phyloP scores from a whole-genome alignment of 208 protist genomes.

The Kentomonas sorsogonicus region DNA sequence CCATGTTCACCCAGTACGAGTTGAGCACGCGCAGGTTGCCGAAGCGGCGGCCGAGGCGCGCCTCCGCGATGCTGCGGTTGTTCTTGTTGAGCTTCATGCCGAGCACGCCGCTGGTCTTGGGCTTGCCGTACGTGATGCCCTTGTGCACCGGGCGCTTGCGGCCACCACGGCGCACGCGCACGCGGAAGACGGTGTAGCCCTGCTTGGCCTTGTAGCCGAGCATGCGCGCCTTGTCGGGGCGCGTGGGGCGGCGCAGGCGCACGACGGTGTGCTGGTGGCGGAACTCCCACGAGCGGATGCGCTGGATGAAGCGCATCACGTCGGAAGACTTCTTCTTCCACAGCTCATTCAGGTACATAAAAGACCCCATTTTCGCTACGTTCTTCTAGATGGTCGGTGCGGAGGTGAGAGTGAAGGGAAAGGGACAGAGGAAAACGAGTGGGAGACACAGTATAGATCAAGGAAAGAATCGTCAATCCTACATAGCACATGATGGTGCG shows the following conservation, averaged over 20 bases:
- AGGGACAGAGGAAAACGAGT: background rate
- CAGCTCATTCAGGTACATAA: slow-evolving; percentile 99
- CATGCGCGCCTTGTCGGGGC: slow-evolving; percentile 98
- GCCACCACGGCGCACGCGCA: slow-evolving; percentile 97
- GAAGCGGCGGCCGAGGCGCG: slow-evolving; percentile 94
- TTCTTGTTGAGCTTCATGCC: slow-evolving; percentile 96
- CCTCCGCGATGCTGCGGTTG: slow-evolving; percentile 95
- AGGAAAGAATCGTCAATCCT: background rate
- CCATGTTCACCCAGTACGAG: slow-evolving; percentile 99
- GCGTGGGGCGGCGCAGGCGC: slow-evolving; percentile 93
- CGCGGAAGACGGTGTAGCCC: slow-evolving; percentile 98
- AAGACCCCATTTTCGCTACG: slow-evolving; percentile 93
- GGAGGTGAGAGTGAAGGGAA: background rate
- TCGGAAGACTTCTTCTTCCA: slow-evolving; percentile 99
- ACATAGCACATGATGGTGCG: background rate
- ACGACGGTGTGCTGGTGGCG: slow-evolving; percentile 93
- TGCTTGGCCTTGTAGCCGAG: slow-evolving; percentile 99
- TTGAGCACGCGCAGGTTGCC: slow-evolving; percentile 98
- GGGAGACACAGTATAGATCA: background rate
- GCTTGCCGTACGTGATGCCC: slow-evolving; percentile 99
- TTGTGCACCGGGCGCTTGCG: slow-evolving; percentile 96
- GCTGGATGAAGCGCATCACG: slow-evolving; percentile 98
- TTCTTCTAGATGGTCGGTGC: no score
- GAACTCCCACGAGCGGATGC: slow-evolving; percentile 99
- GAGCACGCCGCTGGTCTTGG: slow-evolving; percentile 96